Evolutionary conservation across 106 monocot species (phyloP).

Genomic region (Cymbidium sinense): DNA sequence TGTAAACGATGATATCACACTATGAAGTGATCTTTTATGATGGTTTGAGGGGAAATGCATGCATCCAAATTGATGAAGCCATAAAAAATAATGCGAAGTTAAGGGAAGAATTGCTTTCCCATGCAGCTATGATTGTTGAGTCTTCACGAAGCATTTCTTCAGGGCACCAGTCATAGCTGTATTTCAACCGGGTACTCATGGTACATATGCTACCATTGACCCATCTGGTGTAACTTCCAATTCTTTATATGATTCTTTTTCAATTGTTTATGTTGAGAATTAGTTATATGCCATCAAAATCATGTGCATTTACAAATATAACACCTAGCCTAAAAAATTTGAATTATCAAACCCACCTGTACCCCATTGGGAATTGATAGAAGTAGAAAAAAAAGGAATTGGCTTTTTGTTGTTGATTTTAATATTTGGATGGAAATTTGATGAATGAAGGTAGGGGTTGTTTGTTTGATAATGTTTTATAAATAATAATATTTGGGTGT

Average conservation of each 20-base stretch:
- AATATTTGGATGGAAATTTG: neutral
- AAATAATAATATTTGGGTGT: neutral
- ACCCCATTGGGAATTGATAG: neutral
- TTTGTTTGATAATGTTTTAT: slow-evolving; percentile 1
- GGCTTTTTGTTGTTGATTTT: neutral
- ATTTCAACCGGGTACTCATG: neutral
- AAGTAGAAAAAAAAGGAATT: neutral
- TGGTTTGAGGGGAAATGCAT: neutral
- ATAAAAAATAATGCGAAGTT: neutral
- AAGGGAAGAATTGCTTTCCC: neutral
- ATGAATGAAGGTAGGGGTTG: neutral
- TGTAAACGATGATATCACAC: too few species aligned
- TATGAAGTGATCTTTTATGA: neutral
- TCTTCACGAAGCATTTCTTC: neutral
- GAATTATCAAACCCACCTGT: neutral
- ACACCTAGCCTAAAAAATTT: neutral
- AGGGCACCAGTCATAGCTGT: neutral
- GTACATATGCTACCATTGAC: neutral
- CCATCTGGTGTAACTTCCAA: neutral
- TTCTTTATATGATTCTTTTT: neutral
- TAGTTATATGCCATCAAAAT: neutral
- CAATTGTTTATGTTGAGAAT: neutral
- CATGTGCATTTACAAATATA: neutral
- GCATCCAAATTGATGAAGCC: neutral
- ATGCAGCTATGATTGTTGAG: neutral